A percentile compares a stretch with the other conserved stretches of the same genome.
Evolutionary conservation across 2,329 filamentous ascomycete genomes (phyloP).

Genomic region (Nemania bipapillata): DNA sequence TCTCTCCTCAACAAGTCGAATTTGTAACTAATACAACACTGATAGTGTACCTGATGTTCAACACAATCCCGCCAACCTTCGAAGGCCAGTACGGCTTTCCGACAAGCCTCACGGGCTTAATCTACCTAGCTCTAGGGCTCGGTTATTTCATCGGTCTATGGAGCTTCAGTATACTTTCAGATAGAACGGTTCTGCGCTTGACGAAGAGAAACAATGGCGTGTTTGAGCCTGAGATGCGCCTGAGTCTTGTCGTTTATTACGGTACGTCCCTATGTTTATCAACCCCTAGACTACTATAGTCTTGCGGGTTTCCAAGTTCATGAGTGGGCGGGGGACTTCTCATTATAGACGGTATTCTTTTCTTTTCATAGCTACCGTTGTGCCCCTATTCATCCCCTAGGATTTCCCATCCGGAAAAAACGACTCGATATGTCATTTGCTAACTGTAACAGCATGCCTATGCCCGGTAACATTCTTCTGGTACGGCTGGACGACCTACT

Average conservation of each 20-base stretch:
- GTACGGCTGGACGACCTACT: conserved; percentile 50
- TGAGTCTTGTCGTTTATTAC: conserved; percentile 47
- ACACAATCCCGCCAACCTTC: conserved; percentile 64
- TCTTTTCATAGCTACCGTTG: not conserved
- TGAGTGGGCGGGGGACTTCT: not conserved
- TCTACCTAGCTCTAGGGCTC: conserved; percentile 61
- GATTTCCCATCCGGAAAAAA: not conserved
- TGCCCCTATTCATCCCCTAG: not conserved
- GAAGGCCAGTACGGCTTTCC: conserved; percentile 60
- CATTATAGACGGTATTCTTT: too few relatives aligned
- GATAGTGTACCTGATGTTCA: conserved; percentile 63
- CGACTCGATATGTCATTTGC: not conserved
- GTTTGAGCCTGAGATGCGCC: conserved; percentile 49
- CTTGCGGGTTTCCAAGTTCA: not conserved
- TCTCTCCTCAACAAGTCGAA: not conserved
- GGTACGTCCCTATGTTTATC: conserved; percentile 22
- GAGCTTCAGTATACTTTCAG: conserved; percentile 58
- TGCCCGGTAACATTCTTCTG: conserved; percentile 50
- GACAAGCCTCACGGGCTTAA: conserved; percentile 59
- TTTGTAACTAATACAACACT: not conserved
- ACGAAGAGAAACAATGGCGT: conserved; percentile 56
- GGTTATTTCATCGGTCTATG: conserved; percentile 57
- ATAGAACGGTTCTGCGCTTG: conserved; percentile 59
- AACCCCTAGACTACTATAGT: not conserved
- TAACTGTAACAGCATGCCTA: conserved; percentile 32